phyloP scores from a whole-genome alignment of 2,329 filamentous ascomycete genomes.

The Botrytis fragariae region DNA sequence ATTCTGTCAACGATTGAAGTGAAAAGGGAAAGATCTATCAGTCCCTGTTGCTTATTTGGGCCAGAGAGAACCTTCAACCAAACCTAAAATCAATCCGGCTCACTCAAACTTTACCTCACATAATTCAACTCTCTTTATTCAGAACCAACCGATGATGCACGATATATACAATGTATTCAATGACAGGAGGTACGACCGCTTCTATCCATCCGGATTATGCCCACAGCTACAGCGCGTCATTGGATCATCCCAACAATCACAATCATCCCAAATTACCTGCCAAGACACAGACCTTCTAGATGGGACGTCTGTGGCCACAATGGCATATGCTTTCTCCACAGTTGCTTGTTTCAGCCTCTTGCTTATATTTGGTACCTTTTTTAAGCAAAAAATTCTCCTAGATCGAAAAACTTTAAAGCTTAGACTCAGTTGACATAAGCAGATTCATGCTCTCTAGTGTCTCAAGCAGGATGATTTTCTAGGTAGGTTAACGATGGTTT shows the following conservation, averaged over 20 bases:
- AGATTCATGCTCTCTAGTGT: not conserved
- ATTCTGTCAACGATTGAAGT: not conserved
- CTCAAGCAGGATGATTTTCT: not conserved
- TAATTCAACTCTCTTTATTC: not conserved
- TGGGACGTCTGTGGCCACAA: not conserved
- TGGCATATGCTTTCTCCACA: not conserved
- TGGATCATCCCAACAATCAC: not conserved
- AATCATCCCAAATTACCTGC: not conserved
- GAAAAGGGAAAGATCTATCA: not conserved
- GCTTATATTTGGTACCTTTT: not conserved
- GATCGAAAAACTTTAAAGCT: not conserved
- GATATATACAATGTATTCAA: not conserved
- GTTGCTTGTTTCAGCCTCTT: not conserved
- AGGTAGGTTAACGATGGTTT: accelerated
- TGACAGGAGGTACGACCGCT: not conserved
- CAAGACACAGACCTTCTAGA: not conserved
- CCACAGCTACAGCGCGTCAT: not conserved
- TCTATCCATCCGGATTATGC: not conserved
- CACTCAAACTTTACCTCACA: not conserved
- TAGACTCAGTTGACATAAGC: not conserved
- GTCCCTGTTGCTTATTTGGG: not conserved
- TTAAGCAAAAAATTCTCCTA: not conserved
- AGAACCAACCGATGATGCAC: not conserved
- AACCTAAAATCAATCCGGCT: not conserved
- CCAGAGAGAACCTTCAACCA: not conserved